These are phyloP conservation scores for Salix koriyanagi DNA, from an alignment of 345 rosid genomes.

Conservation along the genomic window DNA sequence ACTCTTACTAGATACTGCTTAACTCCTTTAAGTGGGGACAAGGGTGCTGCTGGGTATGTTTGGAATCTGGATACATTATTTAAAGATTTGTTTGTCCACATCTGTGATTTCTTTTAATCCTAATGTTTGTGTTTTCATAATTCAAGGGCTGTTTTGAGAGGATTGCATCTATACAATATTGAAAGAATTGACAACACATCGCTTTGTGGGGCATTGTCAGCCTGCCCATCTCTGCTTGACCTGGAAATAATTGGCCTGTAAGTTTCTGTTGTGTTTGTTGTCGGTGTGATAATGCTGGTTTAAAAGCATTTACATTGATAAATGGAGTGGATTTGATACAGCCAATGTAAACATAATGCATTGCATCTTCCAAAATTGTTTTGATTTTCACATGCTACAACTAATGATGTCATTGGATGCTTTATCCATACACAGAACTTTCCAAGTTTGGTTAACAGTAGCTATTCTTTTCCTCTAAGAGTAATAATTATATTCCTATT, in stretches of 20 bases:
- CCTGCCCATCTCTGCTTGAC: constrained; percentile 67
- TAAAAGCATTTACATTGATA: constrained; percentile 4
- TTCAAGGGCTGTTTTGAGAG: constrained; percentile 58
- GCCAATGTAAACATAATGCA: neutral
- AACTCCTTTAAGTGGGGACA: constrained; percentile 48
- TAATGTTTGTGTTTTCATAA: constrained; percentile 13
- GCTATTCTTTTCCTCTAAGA: neutral
- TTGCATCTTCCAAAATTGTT: neutral
- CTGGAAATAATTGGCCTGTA: constrained; percentile 86
- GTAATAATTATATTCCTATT: no score
- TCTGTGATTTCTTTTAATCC: neutral
- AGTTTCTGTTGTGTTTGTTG: constrained; percentile 32
- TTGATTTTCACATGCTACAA: neutral
- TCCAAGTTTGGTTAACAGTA: neutral
- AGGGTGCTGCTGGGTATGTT: constrained; percentile 56
- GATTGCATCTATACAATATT: constrained; percentile 74
- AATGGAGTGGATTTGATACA: neutral
- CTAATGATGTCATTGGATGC: neutral
- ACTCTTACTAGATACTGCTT: constrained; percentile 65
- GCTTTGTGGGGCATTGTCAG: constrained; percentile 56
- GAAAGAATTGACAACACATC: constrained; percentile 51
- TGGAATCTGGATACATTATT: neutral
- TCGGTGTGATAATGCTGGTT: neutral
- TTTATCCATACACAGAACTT: no score
- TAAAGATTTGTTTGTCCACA: neutral